These are phyloP conservation scores for Linum lewisii DNA, from an alignment of 345 rosid species.

Conservation along the genomic window DNA sequence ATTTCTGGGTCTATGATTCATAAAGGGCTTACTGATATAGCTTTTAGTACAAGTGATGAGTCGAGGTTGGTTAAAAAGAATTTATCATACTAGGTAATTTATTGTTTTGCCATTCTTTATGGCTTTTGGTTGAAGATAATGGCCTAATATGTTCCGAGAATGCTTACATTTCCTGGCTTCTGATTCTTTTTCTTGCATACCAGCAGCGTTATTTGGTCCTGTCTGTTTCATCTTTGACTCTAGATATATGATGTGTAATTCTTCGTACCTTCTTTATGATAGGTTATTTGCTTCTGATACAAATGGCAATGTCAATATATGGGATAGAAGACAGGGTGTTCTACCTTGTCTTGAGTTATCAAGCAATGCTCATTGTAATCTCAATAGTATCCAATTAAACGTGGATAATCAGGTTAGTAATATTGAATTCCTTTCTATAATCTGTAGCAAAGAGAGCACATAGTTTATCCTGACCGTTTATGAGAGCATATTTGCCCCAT, in stretches of 20 bases:
- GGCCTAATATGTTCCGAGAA: too few species aligned
- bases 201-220: not conserved
- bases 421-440: not conserved
- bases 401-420: slow-evolving; percentile 63
- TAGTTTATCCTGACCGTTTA: not conserved
- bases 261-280: not conserved
- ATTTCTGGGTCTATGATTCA: slow-evolving; percentile 38
- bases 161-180: too few species aligned
- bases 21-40: slow-evolving; percentile 63
- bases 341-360: slow-evolving; percentile 64
- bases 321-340: slow-evolving; percentile 70
- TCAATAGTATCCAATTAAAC: slow-evolving; percentile 55
- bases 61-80: slow-evolving; percentile 43
- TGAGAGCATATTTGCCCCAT: too few species aligned
- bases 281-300: slow-evolving; percentile 79
- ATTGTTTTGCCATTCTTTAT: not conserved
- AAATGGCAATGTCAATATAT: slow-evolving; percentile 50
- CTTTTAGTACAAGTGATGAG: slow-evolving; percentile 40
- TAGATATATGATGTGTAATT: not conserved
- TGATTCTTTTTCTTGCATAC: not conserved
- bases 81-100: not conserved
- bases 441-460: too few species aligned
- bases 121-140: too few species aligned
- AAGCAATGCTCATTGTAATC: slow-evolving; percentile 28
- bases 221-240: slow-evolving; percentile 2